phyloP scores from a whole-genome alignment of 257 asterid species.

The Paulownia fortunei region DNA sequence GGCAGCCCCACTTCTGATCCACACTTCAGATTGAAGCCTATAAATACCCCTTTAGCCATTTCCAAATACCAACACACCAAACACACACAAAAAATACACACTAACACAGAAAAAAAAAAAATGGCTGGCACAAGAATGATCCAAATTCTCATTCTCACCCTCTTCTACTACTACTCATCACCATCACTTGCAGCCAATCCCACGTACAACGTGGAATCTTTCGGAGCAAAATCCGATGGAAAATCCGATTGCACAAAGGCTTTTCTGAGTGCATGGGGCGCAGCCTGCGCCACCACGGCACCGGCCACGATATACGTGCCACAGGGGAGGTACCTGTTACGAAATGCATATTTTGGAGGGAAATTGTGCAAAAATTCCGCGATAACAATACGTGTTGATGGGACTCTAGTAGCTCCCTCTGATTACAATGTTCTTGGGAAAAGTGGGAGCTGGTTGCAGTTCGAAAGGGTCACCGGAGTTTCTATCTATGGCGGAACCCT shows the following conservation, averaged over 20 bases:
- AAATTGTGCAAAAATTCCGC: constrained; percentile 44
- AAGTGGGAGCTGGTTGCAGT: constrained; percentile 51
- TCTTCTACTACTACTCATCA: constrained; percentile 16
- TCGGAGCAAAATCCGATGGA: constrained; percentile 56
- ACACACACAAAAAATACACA: not conserved
- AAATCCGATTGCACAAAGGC: constrained; percentile 46
- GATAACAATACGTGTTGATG: constrained; percentile 51
- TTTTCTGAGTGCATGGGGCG: constrained; percentile 51
- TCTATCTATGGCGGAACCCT: constrained; percentile 62
- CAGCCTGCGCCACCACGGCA: constrained; percentile 46
- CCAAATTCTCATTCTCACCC: constrained; percentile 26
- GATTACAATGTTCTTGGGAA: constrained; percentile 47
- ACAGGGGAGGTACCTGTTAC: constrained; percentile 46
- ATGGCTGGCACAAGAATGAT: constrained; percentile 26
- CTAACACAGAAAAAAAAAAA: not conserved
- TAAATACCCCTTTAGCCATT: constrained; percentile 27
- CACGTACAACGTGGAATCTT: constrained; percentile 38
- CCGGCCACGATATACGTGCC: constrained; percentile 56
- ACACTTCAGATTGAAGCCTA: constrained; percentile 27
- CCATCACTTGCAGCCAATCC: constrained; percentile 34
- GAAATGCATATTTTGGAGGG: constrained; percentile 37
- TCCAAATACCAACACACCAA: not conserved
- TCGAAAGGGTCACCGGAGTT: constrained; percentile 56
- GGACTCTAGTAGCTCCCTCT: constrained; percentile 62
- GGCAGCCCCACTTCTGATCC: constrained; percentile 3